Conservation (phyloP, 176 grass and related monocot genomes). For the Alloteropsis semialata region DNA sequence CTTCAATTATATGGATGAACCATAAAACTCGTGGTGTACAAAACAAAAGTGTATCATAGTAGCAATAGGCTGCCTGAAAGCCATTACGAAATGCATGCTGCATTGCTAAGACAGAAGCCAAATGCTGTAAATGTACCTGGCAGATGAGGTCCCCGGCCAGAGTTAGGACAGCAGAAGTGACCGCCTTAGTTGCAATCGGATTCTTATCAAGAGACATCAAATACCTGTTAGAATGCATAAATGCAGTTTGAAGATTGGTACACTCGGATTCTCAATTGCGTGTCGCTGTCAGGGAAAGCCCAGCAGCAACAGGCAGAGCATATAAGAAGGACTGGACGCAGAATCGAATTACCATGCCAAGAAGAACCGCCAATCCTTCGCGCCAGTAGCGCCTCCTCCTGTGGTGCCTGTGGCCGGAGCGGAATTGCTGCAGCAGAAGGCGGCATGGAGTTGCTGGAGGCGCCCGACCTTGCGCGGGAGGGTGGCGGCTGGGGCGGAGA, state of each 20-base stretch:
- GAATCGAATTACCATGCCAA: constrained; percentile 11
- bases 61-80: background rate
- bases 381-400: background rate
- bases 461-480: background rate
- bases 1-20: background rate
- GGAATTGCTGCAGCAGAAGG: background rate
- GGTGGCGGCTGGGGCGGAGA: background rate
- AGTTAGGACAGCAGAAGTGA: constrained; percentile 60
- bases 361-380: background rate
- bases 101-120: background rate
- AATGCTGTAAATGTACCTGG: constrained; percentile 33
- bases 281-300: background rate
- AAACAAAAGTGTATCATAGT: background rate
- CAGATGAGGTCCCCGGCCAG: constrained; percentile 68
- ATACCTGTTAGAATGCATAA: constrained; percentile 30
- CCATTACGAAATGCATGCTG: background rate
- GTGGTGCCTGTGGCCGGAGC: background rate
- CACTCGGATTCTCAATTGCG: background rate
- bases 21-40: background rate
- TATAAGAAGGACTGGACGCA: background rate
- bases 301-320: background rate
- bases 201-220: constrained; percentile 55
- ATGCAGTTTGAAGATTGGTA: background rate
- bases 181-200: constrained; percentile 57
- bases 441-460: background rate